These are phyloP conservation scores for Candida incommunis DNA, from an alignment of 805 yeast species.

Conservation along the genomic window DNA sequence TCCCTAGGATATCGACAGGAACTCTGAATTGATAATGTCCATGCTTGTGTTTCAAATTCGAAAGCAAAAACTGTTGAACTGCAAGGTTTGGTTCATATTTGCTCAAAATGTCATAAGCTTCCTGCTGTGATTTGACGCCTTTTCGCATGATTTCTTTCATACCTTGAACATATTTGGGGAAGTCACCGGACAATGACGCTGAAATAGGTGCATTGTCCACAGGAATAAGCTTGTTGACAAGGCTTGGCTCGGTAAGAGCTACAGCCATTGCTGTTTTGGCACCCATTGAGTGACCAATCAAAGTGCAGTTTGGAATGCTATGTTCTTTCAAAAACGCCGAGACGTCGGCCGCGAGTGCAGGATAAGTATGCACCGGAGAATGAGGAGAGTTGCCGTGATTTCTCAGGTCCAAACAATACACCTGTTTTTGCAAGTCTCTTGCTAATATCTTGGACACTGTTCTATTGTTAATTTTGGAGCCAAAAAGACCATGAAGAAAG, in stretches of 20 bases:
- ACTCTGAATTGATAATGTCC: constrained; percentile 34
- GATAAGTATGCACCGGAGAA: constrained; percentile 54
- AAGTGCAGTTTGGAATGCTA: constrained; percentile 18
- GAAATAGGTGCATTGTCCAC: constrained; percentile 89
- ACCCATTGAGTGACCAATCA: constrained; percentile 45
- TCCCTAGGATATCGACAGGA: constrained; percentile 58
- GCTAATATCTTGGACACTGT: constrained; percentile 48
- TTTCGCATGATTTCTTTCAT: constrained; percentile 41
- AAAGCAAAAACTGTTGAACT: constrained; percentile 64
- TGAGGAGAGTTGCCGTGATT: constrained; percentile 94
- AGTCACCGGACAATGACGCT: constrained; percentile 39
- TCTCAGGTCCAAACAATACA: constrained; percentile 46
- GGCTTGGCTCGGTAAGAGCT: constrained; percentile 48
- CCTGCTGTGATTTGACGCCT: constrained; percentile 36
- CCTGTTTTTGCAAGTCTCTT: constrained; percentile 19
- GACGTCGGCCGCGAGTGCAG: constrained; percentile 76
- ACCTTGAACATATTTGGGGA: constrained; percentile 52
- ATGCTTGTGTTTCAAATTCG: constrained; percentile 40
- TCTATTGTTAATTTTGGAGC: constrained; percentile 67
- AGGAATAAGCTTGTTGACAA: constrained; percentile 48
- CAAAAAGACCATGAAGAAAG: constrained; percentile 81
- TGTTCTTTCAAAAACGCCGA: constrained; percentile 46
- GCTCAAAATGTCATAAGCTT: constrained; percentile 51
- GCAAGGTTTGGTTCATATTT: constrained; percentile 45
- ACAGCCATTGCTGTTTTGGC: constrained; percentile 89